Percentiles rank a stretch among this genome's conserved stretches.
These are phyloP conservation scores for Chionographis japonica DNA, from an alignment of 106 monocot genomes.

Conservation along the genomic window DNA sequence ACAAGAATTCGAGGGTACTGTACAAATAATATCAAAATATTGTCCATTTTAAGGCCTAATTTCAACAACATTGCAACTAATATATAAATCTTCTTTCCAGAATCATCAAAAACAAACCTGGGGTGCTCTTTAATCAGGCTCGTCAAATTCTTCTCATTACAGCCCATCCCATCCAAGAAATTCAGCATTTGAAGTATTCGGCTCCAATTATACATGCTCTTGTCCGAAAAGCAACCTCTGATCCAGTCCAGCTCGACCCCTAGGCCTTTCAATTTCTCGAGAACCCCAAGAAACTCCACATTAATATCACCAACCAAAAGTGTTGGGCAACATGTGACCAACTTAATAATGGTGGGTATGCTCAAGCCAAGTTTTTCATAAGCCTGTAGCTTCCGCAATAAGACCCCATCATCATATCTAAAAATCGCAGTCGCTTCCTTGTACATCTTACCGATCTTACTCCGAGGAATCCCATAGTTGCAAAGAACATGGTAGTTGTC, in stretches of 20 bases:
- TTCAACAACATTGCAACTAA: constrained; percentile 70
- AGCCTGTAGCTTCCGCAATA: constrained; percentile 34
- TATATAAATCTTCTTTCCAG: constrained; percentile 79
- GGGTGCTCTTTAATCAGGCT: constrained; percentile 50
- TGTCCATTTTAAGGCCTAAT: constrained; percentile 45
- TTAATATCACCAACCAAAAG: constrained; percentile 60
- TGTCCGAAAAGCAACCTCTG: constrained; percentile 63
- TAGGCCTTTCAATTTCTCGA: constrained; percentile 39
- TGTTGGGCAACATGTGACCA: constrained; percentile 59
- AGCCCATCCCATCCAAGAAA: constrained; percentile 53
- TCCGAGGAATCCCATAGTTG: constrained; percentile 64
- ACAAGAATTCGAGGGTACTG: constrained; percentile 56
- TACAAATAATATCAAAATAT: constrained; percentile 50
- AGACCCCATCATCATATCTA: constrained; percentile 35
- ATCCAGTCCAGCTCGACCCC: constrained; percentile 60
- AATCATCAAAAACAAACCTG: constrained; percentile 73
- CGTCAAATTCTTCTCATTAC: constrained; percentile 31
- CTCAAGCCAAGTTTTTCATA: constrained; percentile 60
- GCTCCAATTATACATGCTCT: constrained; percentile 52
- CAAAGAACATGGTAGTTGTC: constrained; percentile 64
- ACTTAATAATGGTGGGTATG: constrained; percentile 57
- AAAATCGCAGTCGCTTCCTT: constrained; percentile 63
- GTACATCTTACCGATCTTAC: constrained; percentile 76
- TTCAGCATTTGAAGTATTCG: constrained; percentile 49
- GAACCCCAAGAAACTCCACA: constrained; percentile 39